A percentile compares a stretch with the other conserved stretches of the same genome.
These are phyloP conservation scores for Camelina laxa DNA, from an alignment of 345 rosid species.

Conservation along the genomic window DNA sequence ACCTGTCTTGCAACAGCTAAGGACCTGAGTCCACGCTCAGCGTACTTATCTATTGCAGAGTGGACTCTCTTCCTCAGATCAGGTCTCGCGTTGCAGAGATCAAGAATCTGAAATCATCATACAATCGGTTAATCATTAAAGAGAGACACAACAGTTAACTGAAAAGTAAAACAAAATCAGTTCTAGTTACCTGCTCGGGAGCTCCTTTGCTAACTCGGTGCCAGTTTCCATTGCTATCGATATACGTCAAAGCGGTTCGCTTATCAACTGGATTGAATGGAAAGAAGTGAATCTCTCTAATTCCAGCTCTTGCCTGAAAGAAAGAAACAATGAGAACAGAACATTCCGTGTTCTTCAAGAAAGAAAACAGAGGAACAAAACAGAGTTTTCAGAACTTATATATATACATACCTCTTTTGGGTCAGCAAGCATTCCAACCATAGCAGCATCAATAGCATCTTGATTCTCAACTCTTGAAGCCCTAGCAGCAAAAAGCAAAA, in stretches of 20 bases:
- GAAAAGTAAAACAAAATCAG: background rate
- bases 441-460: slow-evolving; percentile 91
- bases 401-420: slow-evolving; percentile 64
- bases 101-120: slow-evolving; percentile 58
- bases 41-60: slow-evolving; percentile 65
- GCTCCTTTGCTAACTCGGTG: slow-evolving; percentile 91
- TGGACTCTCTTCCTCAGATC: slow-evolving; percentile 67
- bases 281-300: slow-evolving; percentile 76
- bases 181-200: slow-evolving; percentile 73
- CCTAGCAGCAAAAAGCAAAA: slow-evolving; percentile 74
- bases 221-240: slow-evolving; percentile 74
- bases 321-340: background rate
- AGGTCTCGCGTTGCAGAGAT: slow-evolving; percentile 59
- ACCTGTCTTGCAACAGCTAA: slow-evolving; percentile 86
- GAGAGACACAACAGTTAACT: background rate
- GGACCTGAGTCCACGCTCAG: slow-evolving; percentile 86
- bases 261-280: slow-evolving; percentile 90
- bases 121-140: background rate
- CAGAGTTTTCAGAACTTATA: background rate
- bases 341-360: background rate
- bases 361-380: background rate
- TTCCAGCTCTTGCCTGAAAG: slow-evolving; percentile 73
- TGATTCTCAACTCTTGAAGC: slow-evolving; percentile 90
- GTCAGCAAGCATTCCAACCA: slow-evolving; percentile 87
- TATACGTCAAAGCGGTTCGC: slow-evolving; percentile 78